A percentile compares a stretch with the other conserved stretches of the same genome.
These are phyloP conservation scores for Epichloe sp. DNA, from an alignment of 2,329 filamentous ascomycete genomes.

Conservation along the genomic window DNA sequence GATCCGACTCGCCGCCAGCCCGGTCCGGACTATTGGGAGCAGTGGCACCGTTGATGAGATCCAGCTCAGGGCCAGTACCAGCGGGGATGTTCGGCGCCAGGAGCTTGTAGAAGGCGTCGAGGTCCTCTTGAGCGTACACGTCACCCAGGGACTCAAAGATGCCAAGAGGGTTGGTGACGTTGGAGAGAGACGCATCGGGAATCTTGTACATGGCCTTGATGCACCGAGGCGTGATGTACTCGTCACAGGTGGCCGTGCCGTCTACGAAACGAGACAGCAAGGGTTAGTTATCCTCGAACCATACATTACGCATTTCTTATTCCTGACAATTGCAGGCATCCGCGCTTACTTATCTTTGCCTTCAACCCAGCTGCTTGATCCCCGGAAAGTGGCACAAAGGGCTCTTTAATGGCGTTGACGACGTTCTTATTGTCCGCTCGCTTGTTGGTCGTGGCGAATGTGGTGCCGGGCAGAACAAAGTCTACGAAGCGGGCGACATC, in stretches of 20 bases:
- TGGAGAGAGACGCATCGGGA: slow-evolving; percentile 21
- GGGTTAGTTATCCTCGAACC: not conserved
- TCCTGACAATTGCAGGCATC: no score
- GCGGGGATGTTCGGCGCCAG: slow-evolving; percentile 27
- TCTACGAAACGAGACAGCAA: not conserved
- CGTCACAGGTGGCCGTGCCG: slow-evolving; percentile 26
- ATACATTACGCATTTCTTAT: not conserved
- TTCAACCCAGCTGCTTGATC: not conserved
- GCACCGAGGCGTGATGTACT: slow-evolving; percentile 43
- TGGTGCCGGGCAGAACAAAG: slow-evolving; percentile 27
- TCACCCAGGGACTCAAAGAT: slow-evolving; percentile 40
- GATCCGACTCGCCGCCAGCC: slow-evolving; percentile 32
- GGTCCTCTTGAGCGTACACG: slow-evolving; percentile 35
- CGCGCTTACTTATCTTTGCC: not conserved
- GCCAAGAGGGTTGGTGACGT: slow-evolving; percentile 32
- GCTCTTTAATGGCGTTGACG: not conserved
- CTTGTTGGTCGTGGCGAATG: slow-evolving; percentile 1
- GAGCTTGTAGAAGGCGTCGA: slow-evolving; percentile 33
- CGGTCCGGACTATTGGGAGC: slow-evolving; percentile 23
- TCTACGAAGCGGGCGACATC: slow-evolving; percentile 25
- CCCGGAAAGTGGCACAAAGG: not conserved
- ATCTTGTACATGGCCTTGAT: slow-evolving; percentile 35
- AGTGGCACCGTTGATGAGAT: slow-evolving; percentile 33
- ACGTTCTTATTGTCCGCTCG: not conserved
- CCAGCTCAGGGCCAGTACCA: slow-evolving; percentile 29